Evolutionary conservation across 306 rosid genomes (phyloP), one percentile per base, ranked within the genome.

Genomic region (Abrus pulchellus): DNA sequence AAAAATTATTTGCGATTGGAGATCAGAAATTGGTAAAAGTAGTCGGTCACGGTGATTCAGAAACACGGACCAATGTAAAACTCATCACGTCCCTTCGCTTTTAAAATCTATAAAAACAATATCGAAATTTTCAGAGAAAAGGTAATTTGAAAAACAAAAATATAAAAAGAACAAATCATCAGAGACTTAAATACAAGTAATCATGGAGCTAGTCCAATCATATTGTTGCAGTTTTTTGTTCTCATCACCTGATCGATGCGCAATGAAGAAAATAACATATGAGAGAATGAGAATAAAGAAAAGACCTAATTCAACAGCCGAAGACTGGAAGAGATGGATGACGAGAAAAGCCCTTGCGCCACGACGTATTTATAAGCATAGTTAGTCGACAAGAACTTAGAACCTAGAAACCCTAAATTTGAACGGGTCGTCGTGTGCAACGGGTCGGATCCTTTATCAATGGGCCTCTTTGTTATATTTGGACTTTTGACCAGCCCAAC

Each of bases 161-260:
- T 3, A 5, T 7, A 0, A 49, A 1, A 36, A 1, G 10, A 3
- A 36, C 1, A 74, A 76, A 85, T 89, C 96, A 88, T 90, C 97
- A 92, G 96, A 94, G 96, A 94, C 97, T 92, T 92, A 89, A 89
- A 91, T 90, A 89, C 90, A 61, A 62, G 20, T 82, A 90, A 92
- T 92, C 98, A 94, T 77, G 86, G 90, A 72, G 70, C 49, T 40
- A 61, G 83, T 86, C 94, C 94, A 92, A 59, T 90, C 97, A 90
- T 92, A 86, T 89, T 94, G 97, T 92, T 92, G 98, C 96, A 92
- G 97, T 82, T 76, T 13, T 68, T 68, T 81, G 84, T 75, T 81
- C 92, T 92, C 96, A 79, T 94, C 97, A 88, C 4, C 48, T 84
- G 96, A 94, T 48, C 30, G 2, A 61, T 34, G 3, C 1, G 10